phyloP scores from a whole-genome alignment of 306 rosid species.

The Vigna reflexopilosa region DNA sequence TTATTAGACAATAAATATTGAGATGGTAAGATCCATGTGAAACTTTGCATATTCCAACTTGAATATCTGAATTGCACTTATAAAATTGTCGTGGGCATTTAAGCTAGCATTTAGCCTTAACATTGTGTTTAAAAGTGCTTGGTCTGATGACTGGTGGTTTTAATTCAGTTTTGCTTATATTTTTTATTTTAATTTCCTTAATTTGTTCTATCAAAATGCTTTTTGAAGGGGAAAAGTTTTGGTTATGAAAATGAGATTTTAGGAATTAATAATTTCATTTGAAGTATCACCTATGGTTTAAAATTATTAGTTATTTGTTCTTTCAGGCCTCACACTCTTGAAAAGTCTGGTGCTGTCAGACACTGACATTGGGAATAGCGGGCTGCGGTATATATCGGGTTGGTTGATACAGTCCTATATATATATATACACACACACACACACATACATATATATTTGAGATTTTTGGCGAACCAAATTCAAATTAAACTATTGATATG shows the following conservation, averaged over 20 bases:
- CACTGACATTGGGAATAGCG: constrained; percentile 82
- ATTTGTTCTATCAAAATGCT: constrained; percentile 22
- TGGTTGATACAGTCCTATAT: constrained; percentile 38
- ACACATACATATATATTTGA: too few relatives aligned
- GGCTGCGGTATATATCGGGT: constrained; percentile 90
- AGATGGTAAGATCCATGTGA: constrained; percentile 22
- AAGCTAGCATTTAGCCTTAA: constrained; percentile 26
- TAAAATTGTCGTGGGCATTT: constrained; percentile 19
- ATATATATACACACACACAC: not conserved
- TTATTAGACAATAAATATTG: not conserved
- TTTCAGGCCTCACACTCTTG: constrained; percentile 74
- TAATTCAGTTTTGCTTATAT: constrained; percentile 17
- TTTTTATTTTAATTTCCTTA: constrained; percentile 10
- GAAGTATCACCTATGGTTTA: constrained; percentile 18
- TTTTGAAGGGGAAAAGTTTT: constrained; percentile 21
- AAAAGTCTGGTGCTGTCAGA: constrained; percentile 92
- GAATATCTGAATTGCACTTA: constrained; percentile 27
- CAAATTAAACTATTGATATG: constrained; percentile 17
- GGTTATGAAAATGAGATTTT: not conserved
- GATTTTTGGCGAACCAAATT: constrained; percentile 3
- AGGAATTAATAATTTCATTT: constrained; percentile 40
- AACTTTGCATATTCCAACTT: constrained; percentile 11
- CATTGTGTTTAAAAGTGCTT: constrained; percentile 17
- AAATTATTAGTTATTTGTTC: constrained; percentile 41
- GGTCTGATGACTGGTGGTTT: not conserved